These are phyloP conservation scores for Hypoxylon sp. DNA, from an alignment of 2,329 filamentous ascomycete genomes.

Conservation along the genomic window DNA sequence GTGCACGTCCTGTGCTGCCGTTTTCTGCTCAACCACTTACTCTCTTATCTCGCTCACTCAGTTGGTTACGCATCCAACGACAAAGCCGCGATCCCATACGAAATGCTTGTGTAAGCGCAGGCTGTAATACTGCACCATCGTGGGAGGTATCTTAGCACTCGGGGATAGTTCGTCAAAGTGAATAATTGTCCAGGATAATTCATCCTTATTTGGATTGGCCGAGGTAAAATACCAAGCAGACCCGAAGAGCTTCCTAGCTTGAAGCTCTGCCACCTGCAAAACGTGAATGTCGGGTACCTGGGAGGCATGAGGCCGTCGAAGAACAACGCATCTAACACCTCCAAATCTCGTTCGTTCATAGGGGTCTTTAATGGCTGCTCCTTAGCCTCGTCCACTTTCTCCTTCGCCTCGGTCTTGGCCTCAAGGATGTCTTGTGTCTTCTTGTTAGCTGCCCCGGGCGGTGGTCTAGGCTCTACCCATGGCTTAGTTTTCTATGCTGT, in stretches of 20 bases:
- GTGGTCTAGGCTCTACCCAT: constrained; percentile 9
- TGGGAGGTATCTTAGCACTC: constrained; percentile 2
- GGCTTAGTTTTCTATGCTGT: constrained; percentile 11
- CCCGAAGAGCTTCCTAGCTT: constrained; percentile 19
- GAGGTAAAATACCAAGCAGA: constrained; percentile 26
- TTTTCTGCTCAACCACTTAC: neutral
- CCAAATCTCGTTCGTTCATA: constrained; percentile 25
- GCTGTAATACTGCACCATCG: constrained; percentile 9
- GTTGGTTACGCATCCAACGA: neutral
- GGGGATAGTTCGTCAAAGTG: constrained; percentile 21
- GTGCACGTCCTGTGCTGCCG: neutral
- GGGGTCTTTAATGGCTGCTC: neutral
- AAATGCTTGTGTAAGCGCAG: constrained; percentile 5
- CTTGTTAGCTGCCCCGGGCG: constrained; percentile 2
- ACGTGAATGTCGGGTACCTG: constrained; percentile 14
- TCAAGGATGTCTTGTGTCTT: neutral
- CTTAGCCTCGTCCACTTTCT: neutral
- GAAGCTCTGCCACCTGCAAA: constrained; percentile 13
- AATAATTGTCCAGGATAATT: neutral
- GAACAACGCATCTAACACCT: constrained; percentile 17
- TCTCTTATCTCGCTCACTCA: neutral
- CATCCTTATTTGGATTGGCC: neutral
- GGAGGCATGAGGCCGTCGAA: constrained; percentile 6
- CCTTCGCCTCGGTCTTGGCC: neutral
- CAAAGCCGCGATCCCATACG: constrained; percentile 17